Base-by-base conservation (phyloP, 169 alveolate genomes). In the Cryptosporidium muris region DNA sequence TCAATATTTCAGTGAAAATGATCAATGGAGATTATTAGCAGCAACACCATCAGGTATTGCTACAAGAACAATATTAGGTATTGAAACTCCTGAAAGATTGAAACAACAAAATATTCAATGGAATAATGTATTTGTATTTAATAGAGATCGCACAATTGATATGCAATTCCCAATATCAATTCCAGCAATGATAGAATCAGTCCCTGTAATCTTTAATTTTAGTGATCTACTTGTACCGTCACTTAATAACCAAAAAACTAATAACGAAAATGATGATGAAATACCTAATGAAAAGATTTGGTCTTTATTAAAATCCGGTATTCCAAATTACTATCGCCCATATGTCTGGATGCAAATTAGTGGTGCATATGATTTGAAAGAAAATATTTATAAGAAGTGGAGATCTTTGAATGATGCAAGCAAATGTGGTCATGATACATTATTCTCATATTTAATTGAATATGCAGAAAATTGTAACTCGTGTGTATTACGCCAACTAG, bases 101-200 rank as follows among this genome's bases (percentile, higher is more conserved):
- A 74, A 74, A 38, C 54, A 74, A 11, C 85, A 74, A 58, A 74
- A 74, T 54, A 74, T 74, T 58, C 62, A 74, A 58, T 74, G 85
- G 85, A 62, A 74, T 60, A 74, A 74, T 42, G 85, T 74, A 47
- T 74, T 74, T 58, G 85, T 74, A 6, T 74, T 58, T 74, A 74
- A 68, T 34, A 34, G 85, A 74, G 85, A 74, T 25, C 54, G 85
- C 3, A 62, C 60, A 58, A 68, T 74, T 42, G 85, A 74, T 74
- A 43, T 74, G 36, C 85, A 74, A 45, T 74, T 74, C 62, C 85
- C 85, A 25, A 74, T 74, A 6, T 74, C 85, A 40, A 74, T 74
- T 14, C 85, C 85, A 36, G 85, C 85, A 5, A 74, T 74, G 85
- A 68, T 74, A 43, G 85, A 74, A 74, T 74, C 85, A 40, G 85